These are phyloP conservation scores for Breviolum minutum DNA, from an alignment of 73 alveolate species.

Conservation along the genomic window DNA sequence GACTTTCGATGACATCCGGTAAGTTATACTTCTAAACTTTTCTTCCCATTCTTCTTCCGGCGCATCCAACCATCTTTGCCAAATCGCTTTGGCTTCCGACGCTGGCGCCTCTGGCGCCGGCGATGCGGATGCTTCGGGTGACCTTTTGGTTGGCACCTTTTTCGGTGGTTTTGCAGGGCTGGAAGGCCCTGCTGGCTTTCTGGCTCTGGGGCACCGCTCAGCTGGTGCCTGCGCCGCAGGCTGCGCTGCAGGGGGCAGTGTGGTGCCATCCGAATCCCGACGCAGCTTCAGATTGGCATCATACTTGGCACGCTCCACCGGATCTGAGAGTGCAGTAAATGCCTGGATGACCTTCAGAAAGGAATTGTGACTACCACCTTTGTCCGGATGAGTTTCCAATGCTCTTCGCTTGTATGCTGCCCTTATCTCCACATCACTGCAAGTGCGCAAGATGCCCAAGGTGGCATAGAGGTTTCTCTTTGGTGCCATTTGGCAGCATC, in stretches of 20 bases:
- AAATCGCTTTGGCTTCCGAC: not conserved
- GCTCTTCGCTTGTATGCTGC: slow-evolving; percentile 15
- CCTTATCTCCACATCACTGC: not conserved
- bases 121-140: too few species aligned
- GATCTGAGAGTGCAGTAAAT: not conserved
- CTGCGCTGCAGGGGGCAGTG: slow-evolving; percentile 3
- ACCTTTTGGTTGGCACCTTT: not conserved
- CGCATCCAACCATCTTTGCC: not conserved
- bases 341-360: not conserved
- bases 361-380: slow-evolving; percentile 1
- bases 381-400: slow-evolving; percentile 20
- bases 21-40: not conserved
- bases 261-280: not conserved
- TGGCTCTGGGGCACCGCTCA: too few species aligned
- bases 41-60: not conserved
- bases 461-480: not conserved
- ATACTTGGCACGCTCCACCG: not conserved
- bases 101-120: not conserved
- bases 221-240: not conserved
- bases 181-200: too few species aligned
- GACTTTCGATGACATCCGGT: not conserved
- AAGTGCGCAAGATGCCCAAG: not conserved
- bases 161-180: not conserved
- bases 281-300: slow-evolving; percentile 6
- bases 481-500: not conserved